A percentile compares a stretch with the other conserved stretches of the same genome.
Conservation (phyloP, 805 yeast genomes). For the Candida chauliodis region DNA sequence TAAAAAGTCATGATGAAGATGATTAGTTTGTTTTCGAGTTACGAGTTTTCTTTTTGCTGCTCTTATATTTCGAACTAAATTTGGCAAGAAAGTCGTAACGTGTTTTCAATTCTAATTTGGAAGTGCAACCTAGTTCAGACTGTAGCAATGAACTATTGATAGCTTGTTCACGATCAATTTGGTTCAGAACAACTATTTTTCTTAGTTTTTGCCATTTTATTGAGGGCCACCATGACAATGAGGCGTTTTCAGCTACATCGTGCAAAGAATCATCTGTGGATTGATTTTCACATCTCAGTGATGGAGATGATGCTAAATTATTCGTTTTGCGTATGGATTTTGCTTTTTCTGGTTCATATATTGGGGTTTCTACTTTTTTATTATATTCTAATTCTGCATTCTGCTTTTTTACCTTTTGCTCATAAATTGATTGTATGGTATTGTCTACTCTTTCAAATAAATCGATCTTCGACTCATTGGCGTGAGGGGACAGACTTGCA, state of each 20-base stretch:
- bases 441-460: conserved; percentile 1
- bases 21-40: not conserved
- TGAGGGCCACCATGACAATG: conserved; percentile 21
- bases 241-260: not conserved
- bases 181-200: conserved; percentile 24
- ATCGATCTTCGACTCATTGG: not conserved
- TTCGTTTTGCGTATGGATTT: not conserved
- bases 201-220: conserved; percentile 32
- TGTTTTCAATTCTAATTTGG: conserved; percentile 27
- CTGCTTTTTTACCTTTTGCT: conserved; percentile 1
- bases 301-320: not conserved
- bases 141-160: conserved; percentile 24
- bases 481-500: not conserved
- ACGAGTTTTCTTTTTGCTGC: not conserved
- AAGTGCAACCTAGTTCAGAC: conserved; percentile 23
- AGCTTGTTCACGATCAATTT: conserved; percentile 23
- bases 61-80: conserved; percentile 8
- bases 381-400: not conserved
- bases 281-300: not conserved
- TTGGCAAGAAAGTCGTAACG: conserved; percentile 25
- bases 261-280: not conserved
- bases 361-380: not conserved
- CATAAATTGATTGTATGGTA: conserved; percentile 1
- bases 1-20: not conserved
- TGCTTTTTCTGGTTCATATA: not conserved